Evolutionary conservation across 805 yeast genomes (phyloP), one percentile per base, ranked within the genome.

Genomic region (Ogataea angusta): DNA sequence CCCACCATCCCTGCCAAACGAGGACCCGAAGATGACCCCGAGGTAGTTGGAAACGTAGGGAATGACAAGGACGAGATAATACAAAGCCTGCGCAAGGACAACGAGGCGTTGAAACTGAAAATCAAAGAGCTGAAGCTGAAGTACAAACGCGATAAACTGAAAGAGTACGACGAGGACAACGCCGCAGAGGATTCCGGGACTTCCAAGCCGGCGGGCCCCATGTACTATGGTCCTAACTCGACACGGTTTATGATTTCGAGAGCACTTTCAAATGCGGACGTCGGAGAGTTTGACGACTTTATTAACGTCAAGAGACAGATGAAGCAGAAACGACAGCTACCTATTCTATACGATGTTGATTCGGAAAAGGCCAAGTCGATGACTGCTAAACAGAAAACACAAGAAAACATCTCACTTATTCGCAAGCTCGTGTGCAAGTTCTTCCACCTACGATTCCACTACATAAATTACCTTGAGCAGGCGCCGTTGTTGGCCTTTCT

Each of bases 201-300:
- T 21, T 18, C 40, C 14, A 26, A 25, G 24, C 31, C 32, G 6
- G 38, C 21, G 3, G 42, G 38, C 10, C 13, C 48, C 22, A 71
- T 70, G 41, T 75, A 69, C 47, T 75, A 72, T 49, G 78, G 78
- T 0, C 78, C 80, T 1, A 73, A 67, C 43, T 70, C 75, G n/a
- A 64, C 73, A 6, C 57, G 60, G 29, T 73, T 60, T 49, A 73
- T 74, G 78, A 66, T 72, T 27, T 68, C 68, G 25, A 53, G 65
- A 2, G 42, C 60, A 4, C 34, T 54, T 13, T 49, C 54, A 3
- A 46, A 45, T 3, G 59, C 67, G 33, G 56, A 59, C 13, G 47
- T 51, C 8, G 43, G 43, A 16, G 61, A 62, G 13, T 53, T 58
- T 18, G 63, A 53, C 34, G 48, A 54, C 30, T 52, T 52, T 30